These are phyloP conservation scores for Eucalyptus guilfoylei DNA, from an alignment of 345 rosid genomes.

Conservation along the genomic window DNA sequence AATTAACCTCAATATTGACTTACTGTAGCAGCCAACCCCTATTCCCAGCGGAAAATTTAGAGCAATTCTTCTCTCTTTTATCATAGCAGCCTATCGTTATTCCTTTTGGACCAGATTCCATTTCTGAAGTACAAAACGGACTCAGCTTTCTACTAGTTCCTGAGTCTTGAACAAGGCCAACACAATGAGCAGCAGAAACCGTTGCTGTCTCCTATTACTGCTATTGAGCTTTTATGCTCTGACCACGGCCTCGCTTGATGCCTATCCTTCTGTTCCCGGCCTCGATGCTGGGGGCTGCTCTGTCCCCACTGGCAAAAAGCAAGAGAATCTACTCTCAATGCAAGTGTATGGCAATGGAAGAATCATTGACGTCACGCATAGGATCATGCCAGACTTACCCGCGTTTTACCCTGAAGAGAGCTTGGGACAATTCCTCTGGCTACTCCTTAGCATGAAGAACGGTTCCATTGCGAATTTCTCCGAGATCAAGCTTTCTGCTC, in stretches of 20 bases:
- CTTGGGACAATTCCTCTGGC: conserved; percentile 4
- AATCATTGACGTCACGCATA: background rate
- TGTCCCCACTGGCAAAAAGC: background rate
- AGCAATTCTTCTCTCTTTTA: background rate
- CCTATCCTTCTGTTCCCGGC: background rate
- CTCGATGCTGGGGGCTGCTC: background rate
- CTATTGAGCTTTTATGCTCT: background rate
- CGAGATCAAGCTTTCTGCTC: background rate
- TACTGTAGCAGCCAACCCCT: background rate
- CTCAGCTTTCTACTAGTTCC: background rate
- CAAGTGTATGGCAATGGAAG: background rate
- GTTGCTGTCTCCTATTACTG: background rate
- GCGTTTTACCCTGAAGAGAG: background rate
- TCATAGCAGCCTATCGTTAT: background rate
- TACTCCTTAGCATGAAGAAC: conserved; percentile 1
- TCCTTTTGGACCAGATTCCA: background rate
- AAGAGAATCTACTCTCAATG: background rate
- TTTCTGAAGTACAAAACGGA: background rate
- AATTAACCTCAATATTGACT: background rate
- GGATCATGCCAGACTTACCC: background rate
- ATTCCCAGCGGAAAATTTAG: background rate
- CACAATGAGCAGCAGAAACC: background rate
- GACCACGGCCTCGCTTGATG: background rate
- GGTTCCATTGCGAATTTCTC: conserved; percentile 1
- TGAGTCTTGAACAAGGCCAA: background rate